Conservation (phyloP, 371 early-diverging fungal species). For the Syncephalastrum monosporum region DNA sequence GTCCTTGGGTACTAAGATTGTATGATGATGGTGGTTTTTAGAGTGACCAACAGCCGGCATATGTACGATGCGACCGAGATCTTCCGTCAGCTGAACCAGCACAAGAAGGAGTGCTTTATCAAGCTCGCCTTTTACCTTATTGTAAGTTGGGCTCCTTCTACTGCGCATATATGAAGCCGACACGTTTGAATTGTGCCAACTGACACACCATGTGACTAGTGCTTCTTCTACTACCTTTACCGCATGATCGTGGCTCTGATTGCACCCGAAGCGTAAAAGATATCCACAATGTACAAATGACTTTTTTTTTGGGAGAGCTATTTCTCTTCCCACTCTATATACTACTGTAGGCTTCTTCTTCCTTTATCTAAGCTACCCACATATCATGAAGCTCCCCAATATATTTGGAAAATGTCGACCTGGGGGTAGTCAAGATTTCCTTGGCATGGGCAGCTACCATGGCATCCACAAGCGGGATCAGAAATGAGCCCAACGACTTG, state of each 20-base stretch:
- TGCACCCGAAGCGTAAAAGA: slow-evolving; percentile 50
- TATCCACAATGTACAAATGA: slow-evolving; percentile 10
- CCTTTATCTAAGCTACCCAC: too few species aligned
- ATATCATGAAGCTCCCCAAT: slow-evolving; percentile 18
- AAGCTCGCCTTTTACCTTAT: slow-evolving; percentile 94
- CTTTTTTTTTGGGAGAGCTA: not conserved
- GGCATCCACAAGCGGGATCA: slow-evolving; percentile 42
- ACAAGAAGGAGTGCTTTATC: slow-evolving; percentile 94
- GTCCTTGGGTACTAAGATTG: too few species aligned
- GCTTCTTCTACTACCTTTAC: slow-evolving; percentile 91
- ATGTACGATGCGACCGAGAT: slow-evolving; percentile 97
- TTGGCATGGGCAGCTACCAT: slow-evolving; percentile 46
- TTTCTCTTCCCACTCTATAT: too few species aligned
- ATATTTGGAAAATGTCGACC: slow-evolving; percentile 48
- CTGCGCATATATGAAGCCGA: too few species aligned
- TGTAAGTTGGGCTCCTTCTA: slow-evolving; percentile 28
- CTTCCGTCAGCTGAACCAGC: slow-evolving; percentile 84
- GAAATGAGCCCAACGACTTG: slow-evolving; percentile 21
- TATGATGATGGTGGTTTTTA: slow-evolving; percentile 19
- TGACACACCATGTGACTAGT: slow-evolving; percentile 20
- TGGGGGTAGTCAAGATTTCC: slow-evolving; percentile 31
- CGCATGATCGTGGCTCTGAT: slow-evolving; percentile 73
- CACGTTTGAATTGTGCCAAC: not conserved
- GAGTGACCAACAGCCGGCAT: slow-evolving; percentile 79
- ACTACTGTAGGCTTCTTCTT: too few species aligned